A percentile compares a stretch with the other conserved stretches of the same genome.
Conservation (phyloP, 768 basidiomycete species). For the Mycena pura region DNA sequence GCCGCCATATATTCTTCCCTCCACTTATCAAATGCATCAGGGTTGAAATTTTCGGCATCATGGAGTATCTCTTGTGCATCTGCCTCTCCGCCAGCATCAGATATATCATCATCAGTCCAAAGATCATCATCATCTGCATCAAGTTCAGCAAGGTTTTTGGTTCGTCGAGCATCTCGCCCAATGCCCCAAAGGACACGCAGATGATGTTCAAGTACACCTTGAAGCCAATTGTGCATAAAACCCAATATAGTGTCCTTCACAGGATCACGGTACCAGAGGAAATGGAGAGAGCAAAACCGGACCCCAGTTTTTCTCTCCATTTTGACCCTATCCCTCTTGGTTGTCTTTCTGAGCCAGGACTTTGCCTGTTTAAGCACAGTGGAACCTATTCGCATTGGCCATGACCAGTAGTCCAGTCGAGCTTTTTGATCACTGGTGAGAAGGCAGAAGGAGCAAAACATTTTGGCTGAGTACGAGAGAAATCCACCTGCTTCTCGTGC, state of each 20-base stretch:
- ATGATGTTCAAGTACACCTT: constrained; percentile 2
- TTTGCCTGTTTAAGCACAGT: constrained; percentile 20
- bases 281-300: constrained; percentile 24
- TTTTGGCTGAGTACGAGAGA: constrained; percentile 10
- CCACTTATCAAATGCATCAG: neutral
- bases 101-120: constrained; percentile 16
- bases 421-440: constrained; percentile 8
- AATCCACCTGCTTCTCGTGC: constrained; percentile 26
- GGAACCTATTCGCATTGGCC: constrained; percentile 11
- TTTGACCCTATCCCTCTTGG: neutral
- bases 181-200: constrained; percentile 18
- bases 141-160: constrained; percentile 6
- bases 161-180: constrained; percentile 15
- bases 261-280: constrained; percentile 28
- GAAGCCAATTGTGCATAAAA: constrained; percentile 13
- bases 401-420: constrained; percentile 22
- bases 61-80: constrained; percentile 5
- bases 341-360: constrained; percentile 22
- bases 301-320: constrained; percentile 20
- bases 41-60: neutral
- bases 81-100: constrained; percentile 11
- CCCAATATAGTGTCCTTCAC: constrained; percentile 17
- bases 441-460: constrained; percentile 31
- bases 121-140: constrained; percentile 17
- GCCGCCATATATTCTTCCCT: constrained; percentile 1